Evolutionary conservation across 257 asterid genomes (phyloP), one percentile per base, ranked within the genome.

Genomic region (Nicotiana undulata): DNA sequence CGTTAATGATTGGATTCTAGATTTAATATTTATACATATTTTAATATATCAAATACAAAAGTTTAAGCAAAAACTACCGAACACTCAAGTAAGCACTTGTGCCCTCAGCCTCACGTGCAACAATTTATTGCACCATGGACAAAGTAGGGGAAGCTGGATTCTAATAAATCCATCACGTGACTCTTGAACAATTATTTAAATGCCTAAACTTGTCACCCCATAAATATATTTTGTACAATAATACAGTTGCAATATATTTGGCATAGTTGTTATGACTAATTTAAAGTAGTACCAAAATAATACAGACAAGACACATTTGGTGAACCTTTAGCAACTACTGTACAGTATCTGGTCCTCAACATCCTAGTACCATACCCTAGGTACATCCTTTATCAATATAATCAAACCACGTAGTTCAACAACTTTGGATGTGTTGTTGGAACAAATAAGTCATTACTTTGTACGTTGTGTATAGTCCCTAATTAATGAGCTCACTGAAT

Each of bases 241-340:
- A 34, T 10, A 18, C 2, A 34, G 28, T 34, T 37, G 56, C 20
- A n/a, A 16, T 10, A 18, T 40, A 37, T 68, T 5, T 20, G n/a
- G 55, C 20, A 11, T 70, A 20, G 32, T 9, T 68, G 77, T 40
- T 68, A 1, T n/a, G 58, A 68, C 77, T 40, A 40, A 44, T 20
- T 44, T 22, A 72, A 24, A 49, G 10, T 72, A 49, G 61, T 3
- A 49, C 16, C 16, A 49, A 13, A 8, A 13, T 46, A 72, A 44
- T 24, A 44, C 32, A 32, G 26, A 58, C 34, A 61, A 51, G 40
- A n/a, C 20, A 16, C 10, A 34, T 72, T 79, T 74, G 83, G 83
- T 83, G 74, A n/a, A 75, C 60, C 46, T 74, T 34, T 61, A 81
- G 77, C 63, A 16, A 70, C 78, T 52, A 29, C 53, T 31, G 5